Evolutionary conservation across 306 rosid species (phyloP), one percentile per base, ranked within the genome.

Genomic region (Cyamopsis tetragonoloba): DNA sequence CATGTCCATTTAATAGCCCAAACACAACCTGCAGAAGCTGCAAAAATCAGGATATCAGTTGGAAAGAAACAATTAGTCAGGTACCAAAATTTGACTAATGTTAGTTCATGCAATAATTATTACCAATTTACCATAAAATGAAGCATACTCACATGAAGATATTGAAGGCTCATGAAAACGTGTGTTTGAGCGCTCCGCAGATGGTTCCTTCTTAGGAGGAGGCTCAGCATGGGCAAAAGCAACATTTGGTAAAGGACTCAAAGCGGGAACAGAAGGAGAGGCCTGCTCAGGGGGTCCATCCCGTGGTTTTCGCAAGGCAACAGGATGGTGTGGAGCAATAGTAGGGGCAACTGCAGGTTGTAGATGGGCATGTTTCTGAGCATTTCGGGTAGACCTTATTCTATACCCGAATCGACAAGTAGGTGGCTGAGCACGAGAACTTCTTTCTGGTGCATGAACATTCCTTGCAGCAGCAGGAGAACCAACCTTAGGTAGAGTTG

Each of bases 211-310:
- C 71, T 65, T 83, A 17, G 88, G 77, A 51, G 89, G 91, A 17
- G 91, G 84, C 50, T 61, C 88, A 72, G 26, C 77, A 73, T 77
- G 88, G 12, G 85, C 75, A 66, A 85, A 83, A 66, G 81, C 82
- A 18, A 87, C 88, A 48, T 68, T 82, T 50, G 91, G 91, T 78
- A 82, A 72, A 31, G 96, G 95, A 82, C 91, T 76, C 61, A 77
- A 80, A 22, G 81, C 89, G 10, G 89, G 88, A 34, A 75, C 72
- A 6, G 81, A 68, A 80, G 64, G 61, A 64, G 79, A 68, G 31
- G 38, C 35, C 12, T 77, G 82, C 38, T 70, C 61, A n/a, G 86
- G 80, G 3, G 78, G 70, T 68, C 66, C 77, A 30, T 55, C 75
- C 28, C 38, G 58, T 31, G 58, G 77, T 39, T 59, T 81, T 35